Conservation (phyloP, 495 filamentous ascomycete species). For the Daldinia bambusicola region DNA sequence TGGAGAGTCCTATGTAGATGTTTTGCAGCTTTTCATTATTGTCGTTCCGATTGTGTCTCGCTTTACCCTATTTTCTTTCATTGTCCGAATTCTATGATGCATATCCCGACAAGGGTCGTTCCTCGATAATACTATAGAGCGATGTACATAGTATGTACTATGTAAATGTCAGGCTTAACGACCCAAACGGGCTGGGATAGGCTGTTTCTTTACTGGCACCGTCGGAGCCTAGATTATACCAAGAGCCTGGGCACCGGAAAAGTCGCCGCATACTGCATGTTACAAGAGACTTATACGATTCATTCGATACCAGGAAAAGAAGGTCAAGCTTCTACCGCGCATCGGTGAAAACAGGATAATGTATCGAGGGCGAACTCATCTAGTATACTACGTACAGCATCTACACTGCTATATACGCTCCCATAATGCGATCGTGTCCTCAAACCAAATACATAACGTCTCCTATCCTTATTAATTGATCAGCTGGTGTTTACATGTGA, state of each 20-base stretch:
- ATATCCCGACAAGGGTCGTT: not conserved
- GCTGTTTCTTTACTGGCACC: not conserved
- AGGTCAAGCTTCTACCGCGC: slow-evolving; percentile 18
- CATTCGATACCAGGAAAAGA: slow-evolving; percentile 18
- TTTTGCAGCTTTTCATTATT: not conserved
- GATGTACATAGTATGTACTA: too few species aligned
- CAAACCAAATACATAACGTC: not conserved
- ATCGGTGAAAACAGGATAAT: not conserved
- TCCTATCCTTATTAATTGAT: not conserved
- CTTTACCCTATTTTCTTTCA: not conserved
- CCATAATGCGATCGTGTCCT: not conserved
- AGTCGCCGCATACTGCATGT: slow-evolving; percentile 9
- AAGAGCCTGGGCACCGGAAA: slow-evolving; percentile 35
- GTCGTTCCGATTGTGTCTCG: not conserved
- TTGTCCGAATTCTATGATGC: not conserved
- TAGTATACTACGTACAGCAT: not conserved
- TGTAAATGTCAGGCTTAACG: not conserved
- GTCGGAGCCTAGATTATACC: slow-evolving; percentile 27
- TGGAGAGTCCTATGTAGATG: not conserved
- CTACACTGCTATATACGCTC: not conserved
- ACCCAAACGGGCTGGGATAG: too few species aligned
- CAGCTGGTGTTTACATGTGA: not conserved
- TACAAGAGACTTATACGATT: not conserved
- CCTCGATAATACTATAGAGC: not conserved
- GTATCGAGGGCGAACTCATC: not conserved